Evolutionary conservation across 2,329 filamentous ascomycete genomes (phyloP).

Genomic region (Curvularia eragrostidis): DNA sequence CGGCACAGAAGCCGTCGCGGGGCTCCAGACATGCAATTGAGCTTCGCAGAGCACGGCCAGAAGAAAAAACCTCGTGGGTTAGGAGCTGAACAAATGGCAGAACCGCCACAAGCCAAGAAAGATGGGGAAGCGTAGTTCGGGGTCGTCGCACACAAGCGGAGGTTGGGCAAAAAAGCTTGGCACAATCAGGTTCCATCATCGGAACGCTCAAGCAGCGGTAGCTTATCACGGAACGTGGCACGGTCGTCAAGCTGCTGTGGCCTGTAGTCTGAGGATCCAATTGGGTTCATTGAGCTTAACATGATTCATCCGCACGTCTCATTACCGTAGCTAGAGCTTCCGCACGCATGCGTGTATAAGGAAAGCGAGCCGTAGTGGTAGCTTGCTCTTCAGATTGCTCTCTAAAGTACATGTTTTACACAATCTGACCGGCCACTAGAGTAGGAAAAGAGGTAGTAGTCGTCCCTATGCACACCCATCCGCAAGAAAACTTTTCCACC

Average conservation of each 20-base stretch:
- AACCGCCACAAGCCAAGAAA: not conserved
- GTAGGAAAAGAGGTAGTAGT: conserved; percentile 48
- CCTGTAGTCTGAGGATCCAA: conserved; percentile 25
- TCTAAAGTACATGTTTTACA: conserved; percentile 55
- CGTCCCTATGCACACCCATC: conserved; percentile 51
- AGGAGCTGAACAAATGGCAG: not conserved
- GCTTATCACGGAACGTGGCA: conserved; percentile 31
- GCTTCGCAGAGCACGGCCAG: not conserved
- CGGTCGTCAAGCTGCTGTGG: conserved; percentile 25
- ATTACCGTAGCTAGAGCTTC: conserved; percentile 33
- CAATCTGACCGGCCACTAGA: conserved; percentile 53
- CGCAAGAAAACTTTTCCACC: conserved; percentile 47
- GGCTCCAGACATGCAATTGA: not conserved
- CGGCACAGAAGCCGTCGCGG: conserved; percentile 1
- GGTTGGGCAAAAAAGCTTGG: conserved; percentile 43
- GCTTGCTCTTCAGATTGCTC: conserved; percentile 52
- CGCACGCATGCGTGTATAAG: conserved; percentile 32
- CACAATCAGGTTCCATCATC: conserved; percentile 35
- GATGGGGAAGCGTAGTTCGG: not conserved
- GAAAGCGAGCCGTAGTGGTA: conserved; percentile 46
- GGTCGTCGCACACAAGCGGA: conserved; percentile 22
- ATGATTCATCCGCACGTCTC: conserved; percentile 33
- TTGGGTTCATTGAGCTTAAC: conserved; percentile 40
- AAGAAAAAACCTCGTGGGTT: not conserved
- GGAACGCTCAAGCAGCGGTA: conserved; percentile 26